Base-by-base conservation (phyloP, 78 protist genomes). In the Planoprotostelium fungivorum region DNA sequence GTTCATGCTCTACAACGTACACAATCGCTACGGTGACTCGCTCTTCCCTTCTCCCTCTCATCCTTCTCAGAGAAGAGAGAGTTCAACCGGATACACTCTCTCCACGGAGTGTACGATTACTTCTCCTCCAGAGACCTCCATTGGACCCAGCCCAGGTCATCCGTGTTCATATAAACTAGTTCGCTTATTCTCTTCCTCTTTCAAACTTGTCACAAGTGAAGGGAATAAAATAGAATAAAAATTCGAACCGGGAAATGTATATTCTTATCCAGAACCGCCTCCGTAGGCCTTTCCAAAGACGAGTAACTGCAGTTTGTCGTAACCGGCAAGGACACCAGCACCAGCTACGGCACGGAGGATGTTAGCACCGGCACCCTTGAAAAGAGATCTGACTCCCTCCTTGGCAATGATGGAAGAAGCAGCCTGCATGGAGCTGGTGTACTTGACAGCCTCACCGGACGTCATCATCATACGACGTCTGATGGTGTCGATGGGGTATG, bases 401-500 rank as follows among this genome's bases (percentile, higher is more conserved):
- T 94, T 86, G 88, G 73, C 84, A 83, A 94, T 38, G 90, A 98
- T 93, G 95, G 96, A 88, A 83, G 0, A 34, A 91, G 89, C 89
- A 92, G 98, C 93, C 93, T 98, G 98, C 87, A 95, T 1, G 37
- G 99, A 87, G 88, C 94, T 63, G 36, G 89, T 89, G 98, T 98
- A 98, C 38, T 91, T 86, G 83, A 86, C 88, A 28, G 93, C 95
- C 91, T 95, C 92, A 51, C 96, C 96, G 0, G 98, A 91, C 84
- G 85, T 88, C 99, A 99, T 97, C 97, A 95, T 95, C 90, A 98
- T 88, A 86, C 99, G 96, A 38, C 99, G 96, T 34, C 98, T 95
- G 86, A 98, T 95, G 28, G 99, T 99, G 95, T 99, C 99, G 91
- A 99, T 84, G 85, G 99, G 99, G 96, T 99, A 99, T 0, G 98